phyloP scores from a whole-genome alignment of 2,329 filamentous ascomycete genomes.

The Aureobasidium zeae region DNA sequence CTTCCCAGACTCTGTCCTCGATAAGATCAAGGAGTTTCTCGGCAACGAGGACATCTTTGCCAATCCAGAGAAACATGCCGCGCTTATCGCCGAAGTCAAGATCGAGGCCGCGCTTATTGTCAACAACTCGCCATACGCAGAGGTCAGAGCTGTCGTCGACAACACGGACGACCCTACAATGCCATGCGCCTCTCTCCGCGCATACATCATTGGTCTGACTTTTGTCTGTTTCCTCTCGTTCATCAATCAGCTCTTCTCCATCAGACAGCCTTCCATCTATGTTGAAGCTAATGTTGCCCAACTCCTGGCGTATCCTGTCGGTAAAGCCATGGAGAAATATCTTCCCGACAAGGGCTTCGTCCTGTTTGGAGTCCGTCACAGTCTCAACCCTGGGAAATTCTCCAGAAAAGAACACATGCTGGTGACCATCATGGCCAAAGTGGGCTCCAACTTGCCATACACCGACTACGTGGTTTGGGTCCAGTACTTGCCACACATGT shows the following conservation, averaged over 20 bases:
- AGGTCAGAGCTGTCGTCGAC: slow-evolving; percentile 21
- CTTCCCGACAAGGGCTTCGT: slow-evolving; percentile 45
- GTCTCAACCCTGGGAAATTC: slow-evolving; percentile 21
- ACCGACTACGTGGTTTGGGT: slow-evolving; percentile 5
- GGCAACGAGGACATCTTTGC: slow-evolving; percentile 13
- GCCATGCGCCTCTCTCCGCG: slow-evolving; percentile 27
- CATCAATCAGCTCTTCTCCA: slow-evolving; percentile 27
- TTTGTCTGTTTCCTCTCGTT: slow-evolving; percentile 23
- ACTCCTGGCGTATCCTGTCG: slow-evolving; percentile 72
- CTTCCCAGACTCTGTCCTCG: slow-evolving; percentile 16
- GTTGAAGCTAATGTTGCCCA: slow-evolving; percentile 31
- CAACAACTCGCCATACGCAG: slow-evolving; percentile 22
- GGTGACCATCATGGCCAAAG: slow-evolving; percentile 30
- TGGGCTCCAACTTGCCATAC: slow-evolving; percentile 6
- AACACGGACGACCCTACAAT: slow-evolving; percentile 21
- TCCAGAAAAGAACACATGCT: slow-evolving; percentile 51
- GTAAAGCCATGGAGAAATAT: slow-evolving; percentile 65
- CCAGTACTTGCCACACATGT: background rate
- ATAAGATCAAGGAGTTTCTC: slow-evolving; percentile 17
- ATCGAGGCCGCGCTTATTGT: slow-evolving; percentile 3
- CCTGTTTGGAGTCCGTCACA: slow-evolving; percentile 30
- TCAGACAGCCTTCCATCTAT: slow-evolving; percentile 23
- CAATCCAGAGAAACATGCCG: slow-evolving; percentile 17
- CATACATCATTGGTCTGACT: slow-evolving; percentile 26
- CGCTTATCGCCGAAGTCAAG: slow-evolving; percentile 5